Evolutionary conservation across 2,329 filamentous ascomycete genomes (phyloP).

Genomic region (Cordyceps fumosorosea): DNA sequence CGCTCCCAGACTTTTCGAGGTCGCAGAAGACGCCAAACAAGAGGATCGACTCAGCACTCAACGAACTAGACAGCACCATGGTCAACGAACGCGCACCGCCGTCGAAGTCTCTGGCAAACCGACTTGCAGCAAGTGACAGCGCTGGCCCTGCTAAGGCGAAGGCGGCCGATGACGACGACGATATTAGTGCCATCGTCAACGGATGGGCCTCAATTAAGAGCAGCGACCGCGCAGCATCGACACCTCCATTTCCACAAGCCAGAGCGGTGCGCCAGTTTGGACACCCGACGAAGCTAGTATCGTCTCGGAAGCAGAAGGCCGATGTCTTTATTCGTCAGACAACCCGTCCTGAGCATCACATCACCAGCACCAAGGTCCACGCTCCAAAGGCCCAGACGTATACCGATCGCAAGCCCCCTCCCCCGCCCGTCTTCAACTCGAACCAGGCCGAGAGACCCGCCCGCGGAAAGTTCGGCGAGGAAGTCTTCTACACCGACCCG

Average conservation of each 20-base stretch:
- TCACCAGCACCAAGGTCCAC: constrained; percentile 37
- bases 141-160: background rate
- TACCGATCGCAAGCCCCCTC: constrained; percentile 40
- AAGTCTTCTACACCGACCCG: constrained; percentile 60
- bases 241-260: constrained; percentile 16
- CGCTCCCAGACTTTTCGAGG: constrained; percentile 18
- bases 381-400: constrained; percentile 42
- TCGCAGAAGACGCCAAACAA: constrained; percentile 11
- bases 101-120: constrained; percentile 33
- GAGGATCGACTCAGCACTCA: constrained; percentile 15
- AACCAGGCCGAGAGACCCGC: constrained; percentile 15
- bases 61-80: constrained; percentile 28
- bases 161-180: constrained; percentile 22
- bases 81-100: constrained; percentile 41
- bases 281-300: constrained; percentile 38
- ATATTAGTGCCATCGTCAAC: constrained; percentile 26
- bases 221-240: constrained; percentile 16
- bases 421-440: constrained; percentile 44
- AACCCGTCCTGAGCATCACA: constrained; percentile 51
- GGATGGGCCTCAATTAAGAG: constrained; percentile 23
- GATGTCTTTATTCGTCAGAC: constrained; percentile 49
- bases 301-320: constrained; percentile 49
- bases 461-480: constrained; percentile 28
- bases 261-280: constrained; percentile 27
- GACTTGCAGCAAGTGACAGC: constrained; percentile 23